phyloP scores from a whole-genome alignment of 169 alveolate genomes.

The Plasmodium billcollinsi region DNA sequence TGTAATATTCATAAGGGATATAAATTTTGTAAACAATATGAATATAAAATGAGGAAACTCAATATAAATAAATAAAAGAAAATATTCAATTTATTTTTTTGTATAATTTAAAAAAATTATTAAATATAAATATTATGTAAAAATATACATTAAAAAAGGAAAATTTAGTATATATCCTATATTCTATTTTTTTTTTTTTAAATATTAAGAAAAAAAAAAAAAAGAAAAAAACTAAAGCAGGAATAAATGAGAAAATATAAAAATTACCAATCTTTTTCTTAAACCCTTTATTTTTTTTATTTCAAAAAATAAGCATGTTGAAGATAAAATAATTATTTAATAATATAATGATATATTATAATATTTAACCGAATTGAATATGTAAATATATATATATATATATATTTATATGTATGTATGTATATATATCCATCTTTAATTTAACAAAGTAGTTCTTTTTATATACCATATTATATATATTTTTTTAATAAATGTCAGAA shows the following conservation, averaged over 20 bases:
- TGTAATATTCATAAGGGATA: too few relatives aligned
- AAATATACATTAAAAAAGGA: too few relatives aligned
- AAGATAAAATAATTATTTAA: background rate
- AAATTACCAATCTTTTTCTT: background rate
- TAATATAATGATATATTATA: background rate
- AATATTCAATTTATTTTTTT: too few relatives aligned
- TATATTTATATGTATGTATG: slow-evolving; percentile 1
- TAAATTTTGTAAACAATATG: too few relatives aligned
- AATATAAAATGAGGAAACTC: too few relatives aligned
- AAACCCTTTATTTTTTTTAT: background rate
- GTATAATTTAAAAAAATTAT: too few relatives aligned
- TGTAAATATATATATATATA: background rate
- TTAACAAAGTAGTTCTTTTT: background rate
- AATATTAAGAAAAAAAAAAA: background rate
- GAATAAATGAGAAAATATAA: background rate
- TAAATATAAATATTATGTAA: too few relatives aligned
- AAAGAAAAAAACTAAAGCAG: background rate
- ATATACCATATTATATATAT: background rate
- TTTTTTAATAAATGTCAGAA: slow-evolving; percentile 84
- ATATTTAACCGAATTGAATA: background rate
- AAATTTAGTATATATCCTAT: too few relatives aligned
- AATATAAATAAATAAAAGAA: too few relatives aligned
- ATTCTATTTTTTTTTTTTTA: too few relatives aligned
- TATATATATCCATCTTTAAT: background rate
- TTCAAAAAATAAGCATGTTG: background rate